A percentile compares a stretch with the other conserved stretches of the same genome.
Evolutionary conservation across 2,329 filamentous ascomycete genomes (phyloP).

Genomic region (Waltergamsia citrina): DNA sequence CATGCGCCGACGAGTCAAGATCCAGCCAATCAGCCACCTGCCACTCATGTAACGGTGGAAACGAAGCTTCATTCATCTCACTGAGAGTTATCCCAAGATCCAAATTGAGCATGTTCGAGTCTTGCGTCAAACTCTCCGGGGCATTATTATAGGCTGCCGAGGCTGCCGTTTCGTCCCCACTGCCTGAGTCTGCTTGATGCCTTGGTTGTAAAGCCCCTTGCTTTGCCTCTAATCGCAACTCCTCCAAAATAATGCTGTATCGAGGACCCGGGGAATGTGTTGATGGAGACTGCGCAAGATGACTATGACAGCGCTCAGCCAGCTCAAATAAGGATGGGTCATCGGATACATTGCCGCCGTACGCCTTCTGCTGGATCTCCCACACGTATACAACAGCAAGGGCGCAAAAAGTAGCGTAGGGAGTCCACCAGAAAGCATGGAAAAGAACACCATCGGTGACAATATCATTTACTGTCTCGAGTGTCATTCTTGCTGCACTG

Average conservation of each 20-base stretch:
- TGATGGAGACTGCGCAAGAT: constrained; percentile 27
- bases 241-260: constrained; percentile 43
- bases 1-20: constrained; percentile 15
- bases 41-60: constrained; percentile 12
- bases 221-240: constrained; percentile 22
- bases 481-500: constrained; percentile 31
- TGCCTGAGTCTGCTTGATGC: neutral
- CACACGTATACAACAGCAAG: constrained; percentile 44
- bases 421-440: constrained; percentile 41
- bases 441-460: constrained; percentile 28
- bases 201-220: neutral
- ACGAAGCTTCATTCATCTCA: neutral
- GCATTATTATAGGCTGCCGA: neutral
- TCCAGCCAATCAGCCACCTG: constrained; percentile 19
- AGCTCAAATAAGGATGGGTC: constrained; percentile 9
- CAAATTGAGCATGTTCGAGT: too few species aligned
- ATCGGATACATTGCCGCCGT: constrained; percentile 4
- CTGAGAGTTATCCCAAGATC: neutral
- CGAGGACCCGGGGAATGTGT: constrained; percentile 32
- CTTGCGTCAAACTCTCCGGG: neutral
- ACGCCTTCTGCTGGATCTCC: constrained; percentile 19
- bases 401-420: constrained; percentile 44
- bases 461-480: constrained; percentile 32
- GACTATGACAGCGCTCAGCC: constrained; percentile 28
- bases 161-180: neutral